Conservation (phyloP, 2,329 filamentous ascomycete genomes). For the Microcera coccophila region DNA sequence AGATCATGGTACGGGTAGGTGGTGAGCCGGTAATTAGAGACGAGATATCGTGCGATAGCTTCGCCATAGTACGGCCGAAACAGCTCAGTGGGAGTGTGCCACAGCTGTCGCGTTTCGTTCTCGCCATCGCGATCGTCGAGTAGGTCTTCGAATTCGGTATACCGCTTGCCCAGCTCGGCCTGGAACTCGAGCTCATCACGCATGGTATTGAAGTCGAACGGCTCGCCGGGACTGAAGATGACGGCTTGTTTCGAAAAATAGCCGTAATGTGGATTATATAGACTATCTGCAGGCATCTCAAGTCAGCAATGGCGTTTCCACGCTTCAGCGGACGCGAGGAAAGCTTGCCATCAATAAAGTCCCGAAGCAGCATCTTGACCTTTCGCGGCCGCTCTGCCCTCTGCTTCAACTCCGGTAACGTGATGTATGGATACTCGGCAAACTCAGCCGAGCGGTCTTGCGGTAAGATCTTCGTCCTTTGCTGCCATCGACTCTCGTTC, state of each 20-base stretch:
- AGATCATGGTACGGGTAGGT: constrained; percentile 95
- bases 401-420: constrained; percentile 69
- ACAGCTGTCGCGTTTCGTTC: constrained; percentile 78
- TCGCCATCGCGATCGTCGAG: constrained; percentile 67
- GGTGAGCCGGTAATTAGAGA: constrained; percentile 92
- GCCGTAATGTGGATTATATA: constrained; percentile 92
- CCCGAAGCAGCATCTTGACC: constrained; percentile 95
- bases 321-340: constrained; percentile 9
- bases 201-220: constrained; percentile 81
- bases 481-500: constrained; percentile 78
- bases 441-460: constrained; percentile 78
- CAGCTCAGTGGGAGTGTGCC: constrained; percentile 97
- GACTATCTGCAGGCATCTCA: constrained; percentile 59
- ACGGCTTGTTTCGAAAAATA: constrained; percentile 96
- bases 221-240: constrained; percentile 88
- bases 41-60: constrained; percentile 90
- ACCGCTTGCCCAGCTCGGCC: constrained; percentile 68
- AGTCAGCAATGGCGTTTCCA: constrained; percentile 19
- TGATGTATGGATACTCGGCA: constrained; percentile 76
- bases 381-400: constrained; percentile 73
- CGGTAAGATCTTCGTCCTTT: constrained; percentile 70
- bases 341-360: constrained; percentile 85
- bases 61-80: constrained; percentile 97
- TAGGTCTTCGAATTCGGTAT: constrained; percentile 83
- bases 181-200: constrained; percentile 85